A percentile compares a stretch with the other conserved stretches of the same genome.
These are phyloP conservation scores for Barnettozyma hawaiiensis DNA, from an alignment of 1,139 yeast genomes.

Conservation along the genomic window DNA sequence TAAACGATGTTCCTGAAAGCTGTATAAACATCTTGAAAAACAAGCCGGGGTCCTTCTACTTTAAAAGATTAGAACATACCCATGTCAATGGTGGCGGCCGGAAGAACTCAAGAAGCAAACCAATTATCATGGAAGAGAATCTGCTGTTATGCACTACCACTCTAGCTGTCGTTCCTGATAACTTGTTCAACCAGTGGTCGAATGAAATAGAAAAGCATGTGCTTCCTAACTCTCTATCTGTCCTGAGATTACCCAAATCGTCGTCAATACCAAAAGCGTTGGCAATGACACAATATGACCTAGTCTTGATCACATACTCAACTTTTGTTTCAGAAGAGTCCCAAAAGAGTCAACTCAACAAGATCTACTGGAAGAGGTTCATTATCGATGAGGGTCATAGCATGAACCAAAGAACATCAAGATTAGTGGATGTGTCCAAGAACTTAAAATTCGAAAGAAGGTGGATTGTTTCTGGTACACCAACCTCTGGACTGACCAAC, in stretches of 20 bases:
- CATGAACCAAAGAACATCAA: constrained; percentile 45
- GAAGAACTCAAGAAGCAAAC: constrained; percentile 16
- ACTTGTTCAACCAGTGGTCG: constrained; percentile 61
- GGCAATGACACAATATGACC: constrained; percentile 40
- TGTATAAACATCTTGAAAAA: constrained; percentile 34
- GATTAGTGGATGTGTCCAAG: constrained; percentile 44
- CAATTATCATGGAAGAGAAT: constrained; percentile 25
- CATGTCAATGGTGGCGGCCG: constrained; percentile 17
- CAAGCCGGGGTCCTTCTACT: constrained; percentile 42
- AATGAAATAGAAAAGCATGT: constrained; percentile 54
- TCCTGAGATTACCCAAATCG: constrained; percentile 25
- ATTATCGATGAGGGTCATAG: constrained; percentile 75
- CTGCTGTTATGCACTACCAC: constrained; percentile 48
- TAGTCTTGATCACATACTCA: constrained; percentile 47
- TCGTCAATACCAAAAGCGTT: constrained; percentile 27
- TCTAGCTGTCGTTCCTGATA: constrained; percentile 59
- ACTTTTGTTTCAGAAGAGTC: constrained; percentile 37
- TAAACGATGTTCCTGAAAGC: constrained; percentile 38
- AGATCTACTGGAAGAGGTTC: constrained; percentile 59
- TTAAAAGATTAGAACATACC: constrained; percentile 24
- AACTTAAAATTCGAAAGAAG: constrained; percentile 50
- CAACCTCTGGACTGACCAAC: constrained; percentile 62
- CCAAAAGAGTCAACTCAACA: constrained; percentile 31
- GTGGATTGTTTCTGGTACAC: constrained; percentile 76
- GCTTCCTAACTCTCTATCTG: constrained; percentile 33